These are phyloP conservation scores for Vicia sativa DNA, from an alignment of 306 rosid species.

Conservation along the genomic window DNA sequence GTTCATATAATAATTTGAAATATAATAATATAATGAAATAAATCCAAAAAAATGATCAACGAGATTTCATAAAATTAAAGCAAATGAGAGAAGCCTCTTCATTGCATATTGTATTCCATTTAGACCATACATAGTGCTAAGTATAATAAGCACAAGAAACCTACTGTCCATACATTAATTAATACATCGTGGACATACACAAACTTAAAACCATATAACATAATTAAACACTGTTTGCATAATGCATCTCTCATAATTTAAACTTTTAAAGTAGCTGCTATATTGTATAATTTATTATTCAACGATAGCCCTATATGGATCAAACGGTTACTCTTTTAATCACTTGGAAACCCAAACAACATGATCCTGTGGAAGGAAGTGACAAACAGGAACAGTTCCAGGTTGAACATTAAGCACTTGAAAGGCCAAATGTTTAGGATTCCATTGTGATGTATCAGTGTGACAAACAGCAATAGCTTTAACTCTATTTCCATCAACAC, in stretches of 20 bases:
- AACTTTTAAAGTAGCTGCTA: not conserved
- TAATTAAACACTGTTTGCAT: not conserved
- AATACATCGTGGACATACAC: not conserved
- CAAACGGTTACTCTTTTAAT: conserved; percentile 19
- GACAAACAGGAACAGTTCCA: conserved; percentile 82
- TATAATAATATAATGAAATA: too few species aligned
- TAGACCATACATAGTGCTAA: not conserved
- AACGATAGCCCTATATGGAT: not conserved
- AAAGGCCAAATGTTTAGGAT: conserved; percentile 88
- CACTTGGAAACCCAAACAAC: conserved; percentile 65
- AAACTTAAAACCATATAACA: not conserved
- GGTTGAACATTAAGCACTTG: conserved; percentile 76
- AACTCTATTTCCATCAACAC: conserved; percentile 62
- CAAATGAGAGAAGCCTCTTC: not conserved
- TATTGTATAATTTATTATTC: not conserved
- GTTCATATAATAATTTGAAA: too few species aligned
- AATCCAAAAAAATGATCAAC: too few species aligned
- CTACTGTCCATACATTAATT: not conserved
- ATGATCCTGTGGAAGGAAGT: conserved; percentile 85
- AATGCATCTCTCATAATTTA: not conserved
- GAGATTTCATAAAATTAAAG: not conserved
- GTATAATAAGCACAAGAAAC: not conserved
- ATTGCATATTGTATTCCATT: not conserved
- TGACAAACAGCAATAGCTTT: conserved; percentile 79
- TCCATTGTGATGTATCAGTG: conserved; percentile 77